These are phyloP conservation scores for Cercospora sp. DNA, from an alignment of 2,329 filamentous ascomycete species.

Conservation along the genomic window DNA sequence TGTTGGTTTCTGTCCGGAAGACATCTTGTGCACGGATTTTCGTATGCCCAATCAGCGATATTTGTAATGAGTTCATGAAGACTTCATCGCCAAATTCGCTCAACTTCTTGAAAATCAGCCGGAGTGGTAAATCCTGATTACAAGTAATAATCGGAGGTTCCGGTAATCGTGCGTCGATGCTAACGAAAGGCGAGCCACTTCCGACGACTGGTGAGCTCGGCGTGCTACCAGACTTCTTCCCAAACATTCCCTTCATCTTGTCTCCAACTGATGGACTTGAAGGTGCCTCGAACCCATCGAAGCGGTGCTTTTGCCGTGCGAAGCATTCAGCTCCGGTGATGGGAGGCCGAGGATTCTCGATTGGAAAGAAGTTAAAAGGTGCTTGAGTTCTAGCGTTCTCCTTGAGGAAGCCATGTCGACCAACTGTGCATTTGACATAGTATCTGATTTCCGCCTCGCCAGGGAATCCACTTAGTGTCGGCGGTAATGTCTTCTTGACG, in stretches of 20 bases:
- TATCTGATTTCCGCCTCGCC: constrained; percentile 89
- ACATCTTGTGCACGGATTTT: constrained; percentile 77
- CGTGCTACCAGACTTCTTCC: constrained; percentile 35
- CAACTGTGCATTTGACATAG: constrained; percentile 92
- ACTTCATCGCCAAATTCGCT: constrained; percentile 68
- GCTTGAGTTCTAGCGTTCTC: constrained; percentile 72
- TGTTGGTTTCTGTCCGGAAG: constrained; percentile 66
- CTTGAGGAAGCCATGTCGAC: constrained; percentile 83
- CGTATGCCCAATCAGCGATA: constrained; percentile 79
- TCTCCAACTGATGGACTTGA: constrained; percentile 35
- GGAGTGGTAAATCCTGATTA: constrained; percentile 79
- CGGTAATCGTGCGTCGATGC: constrained; percentile 80
- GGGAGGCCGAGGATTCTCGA: constrained; percentile 78
- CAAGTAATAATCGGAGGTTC: constrained; percentile 87
- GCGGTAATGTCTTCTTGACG: constrained; percentile 82
- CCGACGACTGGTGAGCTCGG: constrained; percentile 29
- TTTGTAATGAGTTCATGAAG: constrained; percentile 75
- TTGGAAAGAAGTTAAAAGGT: constrained; percentile 84
- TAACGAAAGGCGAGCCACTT: constrained; percentile 57
- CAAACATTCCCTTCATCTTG: constrained; percentile 64
- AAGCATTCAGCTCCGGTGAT: constrained; percentile 75
- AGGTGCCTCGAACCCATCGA: constrained; percentile 42
- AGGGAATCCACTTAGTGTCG: constrained; percentile 82
- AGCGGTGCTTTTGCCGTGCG: constrained; percentile 70
- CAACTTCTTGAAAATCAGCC: constrained; percentile 76